Evolutionary conservation across 202 grass and related monocot species (phyloP).

Genomic region (Brachypodium distachyon): DNA sequence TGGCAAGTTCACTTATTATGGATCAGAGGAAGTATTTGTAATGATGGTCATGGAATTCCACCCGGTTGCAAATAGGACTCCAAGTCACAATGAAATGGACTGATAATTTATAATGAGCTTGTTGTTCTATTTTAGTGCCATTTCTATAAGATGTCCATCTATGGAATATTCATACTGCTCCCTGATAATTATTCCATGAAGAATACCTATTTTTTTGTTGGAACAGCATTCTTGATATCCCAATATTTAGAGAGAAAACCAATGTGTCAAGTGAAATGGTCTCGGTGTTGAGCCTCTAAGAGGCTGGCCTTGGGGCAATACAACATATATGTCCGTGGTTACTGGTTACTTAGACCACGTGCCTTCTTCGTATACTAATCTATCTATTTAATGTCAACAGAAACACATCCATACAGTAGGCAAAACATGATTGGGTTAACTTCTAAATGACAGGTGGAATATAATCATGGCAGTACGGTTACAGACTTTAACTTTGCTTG

Average conservation of each 20-base stretch:
- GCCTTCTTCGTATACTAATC: not conserved
- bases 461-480: not conserved
- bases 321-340: not conserved
- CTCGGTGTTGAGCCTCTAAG: not conserved
- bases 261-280: not conserved
- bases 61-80: not conserved
- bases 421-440: not conserved
- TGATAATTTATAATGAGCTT: not conserved
- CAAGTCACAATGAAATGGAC: not conserved
- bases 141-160: not conserved
- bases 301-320: conserved; percentile 1
- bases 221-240: not conserved
- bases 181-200: not conserved
- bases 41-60: not conserved
- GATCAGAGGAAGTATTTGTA: no score
- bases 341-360: not conserved
- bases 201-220: not conserved
- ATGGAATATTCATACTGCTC: not conserved
- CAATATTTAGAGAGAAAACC: not conserved
- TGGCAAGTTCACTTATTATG: no score
- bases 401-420: not conserved
- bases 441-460: not conserved
- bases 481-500: not conserved
- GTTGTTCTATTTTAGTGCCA: not conserved
- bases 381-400: conserved; percentile 5